Evolutionary conservation across 164 flowering plant genomes (phyloP).

Genomic region (Umbilicus rupestris): DNA sequence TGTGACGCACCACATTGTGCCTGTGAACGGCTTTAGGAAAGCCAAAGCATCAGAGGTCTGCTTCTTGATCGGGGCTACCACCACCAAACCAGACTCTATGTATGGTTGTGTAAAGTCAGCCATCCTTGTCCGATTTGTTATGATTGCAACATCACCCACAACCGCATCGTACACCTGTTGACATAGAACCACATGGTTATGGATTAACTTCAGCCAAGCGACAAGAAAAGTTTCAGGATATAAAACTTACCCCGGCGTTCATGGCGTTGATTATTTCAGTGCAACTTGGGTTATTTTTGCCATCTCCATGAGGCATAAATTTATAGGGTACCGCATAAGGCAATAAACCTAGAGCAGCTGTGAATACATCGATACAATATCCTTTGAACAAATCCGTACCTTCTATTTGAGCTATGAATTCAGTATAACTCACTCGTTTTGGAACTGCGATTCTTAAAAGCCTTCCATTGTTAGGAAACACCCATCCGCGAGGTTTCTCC

Average conservation of each 20-base stretch:
- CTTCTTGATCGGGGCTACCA: conserved; percentile 47
- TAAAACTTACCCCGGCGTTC: conserved; percentile 50
- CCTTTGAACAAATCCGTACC: conserved; percentile 45
- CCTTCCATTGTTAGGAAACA: conserved; percentile 59
- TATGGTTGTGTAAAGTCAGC: conserved; percentile 70
- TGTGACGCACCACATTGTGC: conserved; percentile 54
- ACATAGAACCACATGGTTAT: neutral
- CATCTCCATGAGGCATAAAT: conserved; percentile 56
- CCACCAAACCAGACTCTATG: conserved; percentile 59
- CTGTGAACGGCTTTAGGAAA: conserved; percentile 54
- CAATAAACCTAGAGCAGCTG: conserved; percentile 49
- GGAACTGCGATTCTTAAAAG: conserved; percentile 64
- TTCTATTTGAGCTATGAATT: conserved; percentile 36
- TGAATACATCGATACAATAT: conserved; percentile 74
- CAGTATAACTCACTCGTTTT: conserved; percentile 38
- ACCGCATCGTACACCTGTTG: conserved; percentile 53
- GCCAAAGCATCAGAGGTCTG: conserved; percentile 43
- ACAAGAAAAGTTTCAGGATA: neutral
- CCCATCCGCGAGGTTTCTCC: conserved; percentile 76
- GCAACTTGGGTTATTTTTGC: conserved; percentile 42
- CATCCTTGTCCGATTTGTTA: conserved; percentile 44
- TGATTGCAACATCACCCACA: conserved; percentile 60
- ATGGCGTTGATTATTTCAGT: conserved; percentile 41
- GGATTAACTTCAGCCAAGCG: neutral
- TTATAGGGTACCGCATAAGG: conserved; percentile 67